Conservation (phyloP, 2,329 filamentous ascomycete genomes). For the Fusarium neocosmosporiellum region DNA sequence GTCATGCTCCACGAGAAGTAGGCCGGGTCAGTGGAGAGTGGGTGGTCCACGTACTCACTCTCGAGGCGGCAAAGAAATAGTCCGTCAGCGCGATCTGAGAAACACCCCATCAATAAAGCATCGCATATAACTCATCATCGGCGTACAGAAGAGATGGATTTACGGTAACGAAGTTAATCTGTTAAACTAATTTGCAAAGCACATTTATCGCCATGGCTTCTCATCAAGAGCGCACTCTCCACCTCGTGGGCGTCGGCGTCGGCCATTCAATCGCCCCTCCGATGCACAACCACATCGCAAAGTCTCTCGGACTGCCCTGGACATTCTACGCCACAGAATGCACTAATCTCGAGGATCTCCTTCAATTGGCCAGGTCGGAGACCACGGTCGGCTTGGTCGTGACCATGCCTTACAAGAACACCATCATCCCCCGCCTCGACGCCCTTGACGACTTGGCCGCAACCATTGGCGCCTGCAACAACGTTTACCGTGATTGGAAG, state of each 20-base stretch:
- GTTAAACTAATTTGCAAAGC: too few species aligned
- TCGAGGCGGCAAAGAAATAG: too few species aligned
- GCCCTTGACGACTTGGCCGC: constrained; percentile 49
- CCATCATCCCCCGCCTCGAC: constrained; percentile 50
- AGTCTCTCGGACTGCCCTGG: constrained; percentile 49
- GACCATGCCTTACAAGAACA: constrained; percentile 56
- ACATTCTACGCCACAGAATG: constrained; percentile 44
- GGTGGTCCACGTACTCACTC: too few species aligned
- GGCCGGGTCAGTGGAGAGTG: too few species aligned
- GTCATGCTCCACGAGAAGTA: too few species aligned
- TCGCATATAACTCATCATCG: too few species aligned
- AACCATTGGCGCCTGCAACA: constrained; percentile 53
- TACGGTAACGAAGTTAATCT: too few species aligned
- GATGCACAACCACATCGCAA: constrained; percentile 54
- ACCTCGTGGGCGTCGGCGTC: constrained; percentile 54
- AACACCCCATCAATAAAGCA: too few species aligned
- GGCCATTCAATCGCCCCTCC: constrained; percentile 53
- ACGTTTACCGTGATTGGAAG: constrained; percentile 44
- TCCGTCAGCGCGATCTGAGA: too few species aligned
- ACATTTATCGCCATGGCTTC: too few species aligned
- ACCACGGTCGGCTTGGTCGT: constrained; percentile 44
- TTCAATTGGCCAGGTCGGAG: constrained; percentile 43
- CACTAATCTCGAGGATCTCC: constrained; percentile 46
- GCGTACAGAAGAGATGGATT: too few species aligned
- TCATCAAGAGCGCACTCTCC: constrained; percentile 33